Percentiles rank a stretch among this genome's conserved stretches.
Evolutionary conservation across 306 rosid genomes (phyloP).

Genomic region (Mimosa pudica): DNA sequence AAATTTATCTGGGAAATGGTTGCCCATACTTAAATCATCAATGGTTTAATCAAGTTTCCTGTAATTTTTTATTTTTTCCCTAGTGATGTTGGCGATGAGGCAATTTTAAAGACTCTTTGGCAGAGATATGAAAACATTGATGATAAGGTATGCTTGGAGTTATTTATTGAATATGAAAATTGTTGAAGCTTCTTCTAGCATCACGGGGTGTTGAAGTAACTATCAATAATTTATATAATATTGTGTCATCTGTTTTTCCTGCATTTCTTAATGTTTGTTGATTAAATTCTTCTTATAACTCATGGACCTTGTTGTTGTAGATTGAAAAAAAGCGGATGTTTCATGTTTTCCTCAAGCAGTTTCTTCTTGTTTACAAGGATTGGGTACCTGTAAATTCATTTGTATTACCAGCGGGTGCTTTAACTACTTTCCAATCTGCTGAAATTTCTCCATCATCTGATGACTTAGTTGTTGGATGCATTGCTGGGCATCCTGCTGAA

Average conservation of each 20-base stretch:
- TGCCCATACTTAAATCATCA: background rate
- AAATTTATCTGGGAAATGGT: background rate
- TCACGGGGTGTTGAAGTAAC: constrained; percentile 24
- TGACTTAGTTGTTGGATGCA: constrained; percentile 79
- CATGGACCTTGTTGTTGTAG: constrained; percentile 46
- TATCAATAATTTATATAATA: constrained; percentile 15
- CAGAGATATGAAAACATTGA: constrained; percentile 70
- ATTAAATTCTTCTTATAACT: constrained; percentile 19
- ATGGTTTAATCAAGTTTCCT: constrained; percentile 27
- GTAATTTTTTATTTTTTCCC: constrained; percentile 32
- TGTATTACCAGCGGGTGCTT: constrained; percentile 58
- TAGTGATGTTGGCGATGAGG: constrained; percentile 94
- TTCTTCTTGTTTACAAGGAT: constrained; percentile 70
- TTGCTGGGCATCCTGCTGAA: constrained; percentile 93
- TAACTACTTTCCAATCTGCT: constrained; percentile 39
- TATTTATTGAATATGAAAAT: constrained; percentile 24
- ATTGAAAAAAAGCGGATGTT: constrained; percentile 82
- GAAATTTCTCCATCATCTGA: constrained; percentile 55
- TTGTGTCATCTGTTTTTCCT: constrained; percentile 25
- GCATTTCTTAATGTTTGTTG: constrained; percentile 24
- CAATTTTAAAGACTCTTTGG: constrained; percentile 85
- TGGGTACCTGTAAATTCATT: constrained; percentile 85
- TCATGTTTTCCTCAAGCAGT: constrained; percentile 90
- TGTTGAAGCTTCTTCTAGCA: constrained; percentile 36
- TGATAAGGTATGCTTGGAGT: constrained; percentile 70